Evolutionary conservation across 805 yeast species (phyloP).

Genomic region (Ogataea zsoltii): DNA sequence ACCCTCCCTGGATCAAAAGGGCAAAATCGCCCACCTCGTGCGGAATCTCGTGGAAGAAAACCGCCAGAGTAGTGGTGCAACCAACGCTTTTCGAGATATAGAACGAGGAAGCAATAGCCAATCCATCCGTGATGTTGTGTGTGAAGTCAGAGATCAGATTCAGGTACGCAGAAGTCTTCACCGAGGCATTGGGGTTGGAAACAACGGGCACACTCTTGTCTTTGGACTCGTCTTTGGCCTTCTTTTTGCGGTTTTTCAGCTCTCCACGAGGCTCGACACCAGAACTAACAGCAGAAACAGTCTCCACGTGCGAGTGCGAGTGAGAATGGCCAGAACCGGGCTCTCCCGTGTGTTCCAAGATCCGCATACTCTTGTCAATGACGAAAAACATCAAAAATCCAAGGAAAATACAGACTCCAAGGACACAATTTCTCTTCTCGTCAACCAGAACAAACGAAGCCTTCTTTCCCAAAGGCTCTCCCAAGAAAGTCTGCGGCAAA

Average conservation of each 20-base stretch:
- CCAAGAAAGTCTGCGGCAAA: constrained; percentile 66
- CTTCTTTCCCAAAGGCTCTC: constrained; percentile 45
- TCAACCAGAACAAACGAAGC: constrained; percentile 51
- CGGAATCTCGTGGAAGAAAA: constrained; percentile 76
- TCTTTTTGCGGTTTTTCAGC: constrained; percentile 7
- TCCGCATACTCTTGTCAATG: constrained; percentile 62
- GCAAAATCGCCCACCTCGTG: constrained; percentile 85
- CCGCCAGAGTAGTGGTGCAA: constrained; percentile 67
- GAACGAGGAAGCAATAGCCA: constrained; percentile 73
- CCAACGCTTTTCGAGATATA: constrained; percentile 61
- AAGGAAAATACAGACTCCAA: constrained; percentile 56
- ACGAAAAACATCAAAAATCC: constrained; percentile 63
- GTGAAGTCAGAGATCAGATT: constrained; percentile 70
- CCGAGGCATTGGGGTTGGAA: constrained; percentile 37
- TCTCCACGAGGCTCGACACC: background rate
- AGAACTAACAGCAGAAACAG: constrained; percentile 13
- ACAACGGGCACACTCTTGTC: constrained; percentile 28
- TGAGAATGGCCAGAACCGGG: constrained; percentile 44
- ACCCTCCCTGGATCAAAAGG: constrained; percentile 65
- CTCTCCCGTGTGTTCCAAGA: constrained; percentile 41
- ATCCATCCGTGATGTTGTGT: constrained; percentile 77
- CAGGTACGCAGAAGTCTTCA: constrained; percentile 57
- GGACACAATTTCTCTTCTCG: constrained; percentile 46
- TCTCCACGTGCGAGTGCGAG: constrained; percentile 34
- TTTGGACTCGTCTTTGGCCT: constrained; percentile 12